Base-by-base conservation (phyloP, 202 grass and related monocot species). In the Cymbopogon flexuosus region DNA sequence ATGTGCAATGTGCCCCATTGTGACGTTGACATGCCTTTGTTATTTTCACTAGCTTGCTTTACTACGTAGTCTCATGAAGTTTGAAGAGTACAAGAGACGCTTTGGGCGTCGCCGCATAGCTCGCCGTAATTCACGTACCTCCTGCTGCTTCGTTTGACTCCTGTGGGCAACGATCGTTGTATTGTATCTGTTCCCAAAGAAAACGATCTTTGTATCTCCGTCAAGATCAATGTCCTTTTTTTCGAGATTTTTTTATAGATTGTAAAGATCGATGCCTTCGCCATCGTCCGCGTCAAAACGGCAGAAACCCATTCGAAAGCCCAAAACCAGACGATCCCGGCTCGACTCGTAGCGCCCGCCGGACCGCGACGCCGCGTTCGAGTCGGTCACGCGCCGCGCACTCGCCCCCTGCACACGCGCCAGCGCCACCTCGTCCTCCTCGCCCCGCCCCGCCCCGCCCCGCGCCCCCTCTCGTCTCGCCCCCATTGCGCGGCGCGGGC, bases 311-410 rank as follows among this genome's bases (percentile, higher is more conserved):
- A 43, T 31, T 30, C 27, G 68, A 47, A 70, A 70, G 23, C 40
- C 41, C 40, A 46, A 30, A 43, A 42, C 67, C 10, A 29, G 16
- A 47, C 29, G 70, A 35, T 24, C 45, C 24, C 22, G 10, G 29
- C 61, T 35, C 43, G 6, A 31, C 22, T 45, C 23, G 21, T 3
- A 14, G 56, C 33, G 58, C 39, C 60, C 40, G 58, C 10, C 14
- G 62, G 71, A 21, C 33, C 35, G 22, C 23, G 41, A 62, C 64
- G 72, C 81, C 68, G 46, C 54, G 5, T n/a, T n/a, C 31, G 40
- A n/a, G 77, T 68, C 62, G 62, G 62, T 82, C 72, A 85, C 83
- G 78, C 74, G 62, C 84, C 31, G 57, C 73, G 59, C 83, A 63
- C 79, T 68, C 23, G 33, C 52, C 54, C 13, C 15, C 27, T 73